A percentile compares a stretch with the other conserved stretches of the same genome.
Conservation (phyloP, 805 yeast species). For the Grigorovia jiainica region DNA sequence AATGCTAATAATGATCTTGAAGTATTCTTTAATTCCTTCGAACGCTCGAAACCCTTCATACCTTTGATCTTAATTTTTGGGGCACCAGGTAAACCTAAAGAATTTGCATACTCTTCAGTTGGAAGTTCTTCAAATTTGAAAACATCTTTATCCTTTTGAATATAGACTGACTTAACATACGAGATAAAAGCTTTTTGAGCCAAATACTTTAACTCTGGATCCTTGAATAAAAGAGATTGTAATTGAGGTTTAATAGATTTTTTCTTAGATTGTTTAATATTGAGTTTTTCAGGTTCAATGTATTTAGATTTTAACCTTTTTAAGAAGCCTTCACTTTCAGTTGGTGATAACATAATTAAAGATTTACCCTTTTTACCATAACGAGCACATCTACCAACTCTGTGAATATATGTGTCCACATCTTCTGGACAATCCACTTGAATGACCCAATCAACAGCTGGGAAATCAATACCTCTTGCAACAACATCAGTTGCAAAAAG, state of each 20-base stretch:
- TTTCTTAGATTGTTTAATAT: slow-evolving; percentile 61
- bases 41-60: slow-evolving; percentile 32
- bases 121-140: slow-evolving; percentile 73
- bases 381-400: slow-evolving; percentile 87
- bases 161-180: slow-evolving; percentile 71
- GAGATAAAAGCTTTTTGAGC: slow-evolving; percentile 96
- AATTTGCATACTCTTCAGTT: slow-evolving; percentile 72
- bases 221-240: slow-evolving; percentile 84
- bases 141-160: slow-evolving; percentile 81
- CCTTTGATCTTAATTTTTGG: slow-evolving; percentile 78
- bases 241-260: slow-evolving; percentile 72
- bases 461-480: slow-evolving; percentile 87
- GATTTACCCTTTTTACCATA: slow-evolving; percentile 81
- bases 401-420: slow-evolving; percentile 76
- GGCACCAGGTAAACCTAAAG: slow-evolving; percentile 91
- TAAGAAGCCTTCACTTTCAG: slow-evolving; percentile 71
- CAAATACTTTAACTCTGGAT: slow-evolving; percentile 82
- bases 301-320: slow-evolving; percentile 50
- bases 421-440: slow-evolving; percentile 91
- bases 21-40: slow-evolving; percentile 70
- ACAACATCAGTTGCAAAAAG: slow-evolving; percentile 85
- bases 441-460: slow-evolving; percentile 90
- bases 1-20: slow-evolving; percentile 60
- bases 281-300: slow-evolving; percentile 63
- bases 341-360: slow-evolving; percentile 70